Evolutionary conservation across 2,329 filamentous ascomycete species (phyloP).

Genomic region (Colletotrichum noveboracense): DNA sequence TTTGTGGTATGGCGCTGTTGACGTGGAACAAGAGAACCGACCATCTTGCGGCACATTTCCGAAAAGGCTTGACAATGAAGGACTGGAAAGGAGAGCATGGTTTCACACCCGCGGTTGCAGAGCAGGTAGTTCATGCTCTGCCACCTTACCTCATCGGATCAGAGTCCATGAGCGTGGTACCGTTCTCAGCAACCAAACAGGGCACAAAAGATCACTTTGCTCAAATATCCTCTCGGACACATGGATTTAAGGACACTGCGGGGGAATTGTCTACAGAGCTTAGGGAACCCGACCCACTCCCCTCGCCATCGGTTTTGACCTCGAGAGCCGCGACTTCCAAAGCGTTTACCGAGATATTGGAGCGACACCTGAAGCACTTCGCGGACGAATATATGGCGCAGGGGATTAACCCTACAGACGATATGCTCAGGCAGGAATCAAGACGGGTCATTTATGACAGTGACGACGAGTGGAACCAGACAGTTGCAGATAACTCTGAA

Average conservation of each 20-base stretch:
- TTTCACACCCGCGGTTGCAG: constrained; percentile 27
- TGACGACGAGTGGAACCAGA: constrained; percentile 30
- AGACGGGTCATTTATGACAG: constrained; percentile 29
- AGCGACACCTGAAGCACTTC: not conserved
- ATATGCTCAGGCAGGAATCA: constrained; percentile 31
- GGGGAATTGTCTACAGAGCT: not conserved
- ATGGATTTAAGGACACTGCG: not conserved
- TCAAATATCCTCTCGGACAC: constrained; percentile 15
- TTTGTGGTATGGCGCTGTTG: constrained; percentile 28
- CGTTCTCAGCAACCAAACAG: constrained; percentile 30
- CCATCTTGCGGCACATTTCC: constrained; percentile 33
- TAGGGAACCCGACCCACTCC: not conserved
- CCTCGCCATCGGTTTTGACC: not conserved
- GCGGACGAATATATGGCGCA: not conserved
- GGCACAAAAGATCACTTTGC: constrained; percentile 26
- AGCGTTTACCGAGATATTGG: constrained; percentile 1
- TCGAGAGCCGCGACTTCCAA: constrained; percentile 2
- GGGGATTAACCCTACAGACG: constrained; percentile 22
- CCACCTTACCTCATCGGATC: constrained; percentile 30
- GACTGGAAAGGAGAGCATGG: constrained; percentile 33
- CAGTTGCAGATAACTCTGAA: constrained; percentile 30
- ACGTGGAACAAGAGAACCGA: constrained; percentile 32
- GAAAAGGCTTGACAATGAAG: constrained; percentile 29
- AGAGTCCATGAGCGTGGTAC: constrained; percentile 26
- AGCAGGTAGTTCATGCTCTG: constrained; percentile 26